These are phyloP conservation scores for Aspergillus ellipticus DNA, from an alignment of 495 filamentous ascomycete genomes.

Conservation along the genomic window DNA sequence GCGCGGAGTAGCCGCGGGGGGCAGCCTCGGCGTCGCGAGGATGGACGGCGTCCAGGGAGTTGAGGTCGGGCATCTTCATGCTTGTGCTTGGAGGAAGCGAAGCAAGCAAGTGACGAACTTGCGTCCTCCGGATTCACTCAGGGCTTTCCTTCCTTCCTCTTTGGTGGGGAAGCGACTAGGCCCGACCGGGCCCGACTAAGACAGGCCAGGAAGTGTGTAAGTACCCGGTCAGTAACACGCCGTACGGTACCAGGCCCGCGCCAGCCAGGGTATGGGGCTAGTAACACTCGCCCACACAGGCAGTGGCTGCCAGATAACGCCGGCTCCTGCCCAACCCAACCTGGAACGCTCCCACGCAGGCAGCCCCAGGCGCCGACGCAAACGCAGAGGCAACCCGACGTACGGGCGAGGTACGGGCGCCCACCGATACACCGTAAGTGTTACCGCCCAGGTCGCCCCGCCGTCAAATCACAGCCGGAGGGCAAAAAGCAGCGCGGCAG, in stretches of 20 bases:
- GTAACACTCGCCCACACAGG: not conserved
- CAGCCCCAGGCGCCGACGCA: too few species aligned
- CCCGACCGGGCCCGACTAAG: not conserved
- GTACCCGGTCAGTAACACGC: too few species aligned
- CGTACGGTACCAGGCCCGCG: not conserved
- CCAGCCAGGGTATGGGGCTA: too few species aligned
- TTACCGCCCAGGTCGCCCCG: too few species aligned
- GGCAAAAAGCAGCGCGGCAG: conserved; percentile 4
- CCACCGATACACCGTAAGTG: too few species aligned
- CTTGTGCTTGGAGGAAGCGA: not conserved
- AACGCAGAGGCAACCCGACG: not conserved
- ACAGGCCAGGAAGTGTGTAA: too few species aligned
- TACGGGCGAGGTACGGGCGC: too few species aligned
- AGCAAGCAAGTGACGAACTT: not conserved
- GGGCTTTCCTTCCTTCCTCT: not conserved
- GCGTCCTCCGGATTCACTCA: not conserved
- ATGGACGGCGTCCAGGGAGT: conserved; percentile 8
- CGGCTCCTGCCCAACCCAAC: not conserved
- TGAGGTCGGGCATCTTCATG: conserved; percentile 18
- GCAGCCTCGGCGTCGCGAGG: not conserved
- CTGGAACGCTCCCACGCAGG: too few species aligned
- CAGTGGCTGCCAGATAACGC: not conserved
- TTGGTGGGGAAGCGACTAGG: not conserved
- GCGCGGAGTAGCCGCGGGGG: conserved; percentile 24
- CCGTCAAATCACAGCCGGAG: conserved; percentile 6